Base-by-base conservation (phyloP, 257 asterid species). In the Salvia rosmarinus region DNA sequence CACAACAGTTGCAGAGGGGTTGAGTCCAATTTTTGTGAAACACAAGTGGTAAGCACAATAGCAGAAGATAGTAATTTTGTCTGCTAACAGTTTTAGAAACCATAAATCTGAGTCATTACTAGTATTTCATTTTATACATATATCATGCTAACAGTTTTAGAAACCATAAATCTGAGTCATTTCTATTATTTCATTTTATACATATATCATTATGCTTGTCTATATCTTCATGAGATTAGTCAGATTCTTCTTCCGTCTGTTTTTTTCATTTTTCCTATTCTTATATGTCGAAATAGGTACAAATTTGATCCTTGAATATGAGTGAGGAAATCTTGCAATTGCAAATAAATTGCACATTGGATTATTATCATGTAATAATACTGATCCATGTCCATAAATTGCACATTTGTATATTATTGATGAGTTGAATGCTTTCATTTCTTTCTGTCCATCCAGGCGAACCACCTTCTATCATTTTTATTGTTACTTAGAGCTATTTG, bases 1-100 rank as follows among this genome's bases (percentile, higher is more conserved):
- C 94, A 81, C 57, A 80, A 70, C 62, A 80, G 74, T 51, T 70
- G 84, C 81, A 81, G 79, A 82, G 92, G 84, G 7, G 59, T 88
- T 72, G 86, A 81, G 75, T 71, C 86, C 56, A 81, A 77, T 67
- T 80, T 66, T 69, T 81, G 76, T 35, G 52, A 75, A 35, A 76
- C 85, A 37, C 85, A 77, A 71, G 58, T 72, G 80, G 94, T 90
- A 75, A 85, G 85, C 69, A 74, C 72, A 23, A 14, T 46, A 25
- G 9, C 17, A 23, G 55, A 39, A 40, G 17, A 30, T 34, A 43
- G 37, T 64, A 40, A 28, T 8, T 54, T 55, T 7, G 9, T 37
- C 19, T 23, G 5, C 32, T 21, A 5, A 8, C 10, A 12, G 51
- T 10, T 66, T 55, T 32, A 6, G 30, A 37, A 20, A 42, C 37